Conservation (phyloP, 177 flowering plant genomes). For the Vitis hybrid region DNA sequence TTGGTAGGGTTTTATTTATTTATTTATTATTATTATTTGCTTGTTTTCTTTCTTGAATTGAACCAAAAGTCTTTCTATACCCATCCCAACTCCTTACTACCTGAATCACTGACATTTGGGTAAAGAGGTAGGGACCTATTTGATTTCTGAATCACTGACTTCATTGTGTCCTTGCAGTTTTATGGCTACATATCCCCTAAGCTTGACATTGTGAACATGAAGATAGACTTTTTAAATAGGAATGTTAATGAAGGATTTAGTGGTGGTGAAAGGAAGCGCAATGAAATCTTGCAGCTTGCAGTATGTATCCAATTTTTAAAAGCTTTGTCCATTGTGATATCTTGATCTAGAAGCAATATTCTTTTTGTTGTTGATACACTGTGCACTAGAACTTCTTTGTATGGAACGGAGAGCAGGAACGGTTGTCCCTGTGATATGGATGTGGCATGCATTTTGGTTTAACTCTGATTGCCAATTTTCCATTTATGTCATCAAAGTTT, state of each 20-base stretch:
- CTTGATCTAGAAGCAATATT: not conserved
- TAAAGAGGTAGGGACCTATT: not conserved
- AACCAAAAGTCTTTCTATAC: no score
- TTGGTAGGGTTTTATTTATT: no score
- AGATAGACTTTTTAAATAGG: slow-evolving; percentile 73
- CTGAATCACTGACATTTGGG: not conserved
- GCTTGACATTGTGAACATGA: slow-evolving; percentile 83
- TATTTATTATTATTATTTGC: no score
- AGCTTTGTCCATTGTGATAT: not conserved
- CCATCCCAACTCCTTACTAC: no score
- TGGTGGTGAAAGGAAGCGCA: slow-evolving; percentile 98
- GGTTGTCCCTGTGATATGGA: not conserved
- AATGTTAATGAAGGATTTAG: slow-evolving; percentile 99
- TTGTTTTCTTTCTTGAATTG: no score
- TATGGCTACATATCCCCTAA: slow-evolving; percentile 58
- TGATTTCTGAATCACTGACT: not conserved
- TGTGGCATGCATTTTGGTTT: not conserved
- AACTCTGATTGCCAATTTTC: no score
- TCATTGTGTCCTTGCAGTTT: slow-evolving; percentile 56
- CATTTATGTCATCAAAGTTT: no score
- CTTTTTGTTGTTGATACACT: not conserved
- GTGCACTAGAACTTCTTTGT: not conserved
- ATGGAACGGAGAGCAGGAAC: not conserved
- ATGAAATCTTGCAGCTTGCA: slow-evolving; percentile 97
- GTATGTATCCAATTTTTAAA: slow-evolving; percentile 37